Percentiles rank a stretch among this genome's conserved stretches.
phyloP scores from a whole-genome alignment of 2,329 filamentous ascomycete species.

The Mycogone perniciosa region DNA sequence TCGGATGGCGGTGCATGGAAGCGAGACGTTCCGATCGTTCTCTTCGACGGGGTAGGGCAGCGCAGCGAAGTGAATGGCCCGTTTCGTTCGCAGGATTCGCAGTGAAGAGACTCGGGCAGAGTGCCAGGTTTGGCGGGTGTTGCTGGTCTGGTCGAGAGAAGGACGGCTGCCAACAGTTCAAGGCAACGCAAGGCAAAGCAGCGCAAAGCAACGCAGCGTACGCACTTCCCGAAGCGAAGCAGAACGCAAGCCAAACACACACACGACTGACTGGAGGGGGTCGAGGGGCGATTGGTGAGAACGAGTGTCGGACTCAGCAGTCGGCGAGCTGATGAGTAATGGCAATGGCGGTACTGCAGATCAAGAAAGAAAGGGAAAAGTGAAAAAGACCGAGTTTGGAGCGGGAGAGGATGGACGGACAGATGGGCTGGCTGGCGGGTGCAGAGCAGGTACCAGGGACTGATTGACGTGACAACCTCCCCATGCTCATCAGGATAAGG shows the following conservation, averaged over 20 bases:
- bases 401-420: background rate
- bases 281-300: background rate
- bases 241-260: background rate
- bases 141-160: background rate
- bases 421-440: constrained; percentile 1
- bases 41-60: background rate
- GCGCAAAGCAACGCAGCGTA: too few relatives aligned
- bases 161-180: background rate
- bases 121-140: background rate
- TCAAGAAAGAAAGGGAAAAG: background rate
- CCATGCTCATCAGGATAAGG: constrained; percentile 7
- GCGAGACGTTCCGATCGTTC: background rate
- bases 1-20: constrained; percentile 8
- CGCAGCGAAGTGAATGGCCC: background rate
- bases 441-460: constrained; percentile 12
- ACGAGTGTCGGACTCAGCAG: background rate
- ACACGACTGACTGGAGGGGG: background rate
- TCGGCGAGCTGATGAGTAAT: background rate
- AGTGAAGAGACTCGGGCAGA: background rate
- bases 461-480: background rate
- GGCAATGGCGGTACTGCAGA: background rate
- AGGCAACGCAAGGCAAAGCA: background rate
- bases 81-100: background rate
- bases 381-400: background rate
- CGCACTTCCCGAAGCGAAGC: too few relatives aligned